Evolutionary conservation across 2,329 filamentous ascomycete genomes (phyloP), one percentile per base, ranked within the genome.

Genomic region (Colletotrichum theobromicola): DNA sequence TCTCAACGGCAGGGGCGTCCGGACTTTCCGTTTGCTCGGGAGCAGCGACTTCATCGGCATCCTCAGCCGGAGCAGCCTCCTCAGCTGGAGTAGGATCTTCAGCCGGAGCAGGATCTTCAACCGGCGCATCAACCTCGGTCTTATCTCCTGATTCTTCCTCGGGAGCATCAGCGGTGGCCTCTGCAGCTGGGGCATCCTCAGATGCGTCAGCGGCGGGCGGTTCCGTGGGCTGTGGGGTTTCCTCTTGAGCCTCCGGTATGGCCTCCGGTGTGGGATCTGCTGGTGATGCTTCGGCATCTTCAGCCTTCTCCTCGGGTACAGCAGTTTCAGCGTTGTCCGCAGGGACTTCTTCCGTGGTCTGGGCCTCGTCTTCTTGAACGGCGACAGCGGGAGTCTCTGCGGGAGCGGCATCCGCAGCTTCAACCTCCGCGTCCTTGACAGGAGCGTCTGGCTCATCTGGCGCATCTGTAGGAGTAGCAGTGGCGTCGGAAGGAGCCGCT

Each of bases 161-260:
- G 2, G 30, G 57, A 21, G 34, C 18, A 7, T 18, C 26, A 28
- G 62, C 37, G 12, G 77, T 34, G 32, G 75, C 67, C 61, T 77
- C 76, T 28, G 46, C 42, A 55, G 60, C 57, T 37, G 67, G 57
- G 60, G 70, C 9, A 21, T 76, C 74, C 30, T 75, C 65, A 8
- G 75, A n/a, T 5, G 46, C 24, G 26, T 77, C 76, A 21, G 42
- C n/a, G 42, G 42, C 42, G 1, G 42, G 42, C n/a, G n/a, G 10
- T 21, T 50, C 42, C 0, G n/a, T 21, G n/a, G n/a, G 10, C 42
- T 2, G 42, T 50, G 42, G 21, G 21, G n/a, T 50, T 50, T 46
- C 42, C 9, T 0, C 42, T 46, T 18, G 2, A 57, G 53, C 24
- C 1, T 66, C 66, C 3, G 57, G 24, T 16, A 60, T 8, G 12